Evolutionary conservation across 192 early-diverging fungal species (phyloP), one percentile per base, ranked within the genome.

Genomic region (Podila epicladia): DNA sequence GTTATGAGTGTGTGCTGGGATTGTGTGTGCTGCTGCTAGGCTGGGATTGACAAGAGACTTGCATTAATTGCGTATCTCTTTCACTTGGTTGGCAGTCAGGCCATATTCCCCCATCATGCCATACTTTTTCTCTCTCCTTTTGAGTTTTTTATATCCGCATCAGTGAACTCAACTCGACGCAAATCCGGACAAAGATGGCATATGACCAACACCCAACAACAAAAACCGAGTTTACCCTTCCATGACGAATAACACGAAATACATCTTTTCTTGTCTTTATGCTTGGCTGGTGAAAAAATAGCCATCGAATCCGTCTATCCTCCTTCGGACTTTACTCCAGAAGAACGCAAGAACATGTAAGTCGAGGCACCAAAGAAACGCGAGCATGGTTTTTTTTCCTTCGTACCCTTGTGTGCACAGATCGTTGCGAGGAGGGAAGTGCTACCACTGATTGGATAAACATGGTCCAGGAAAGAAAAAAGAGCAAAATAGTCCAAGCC

Each of bases 241-340:
- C 38, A 41, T 2, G 38, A 17, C 41, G 41, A 45, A 8, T 45
- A 45, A 45, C 41, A 45, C 15, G 13, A 15, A 45, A 17, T 55
- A 22, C 5, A 9, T 45, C 9, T 67, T 58, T n/a, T 58, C 41
- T 45, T 45, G 5, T 9, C 35, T 37, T 9, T 37, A 6, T 37
- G 12, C 41, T 45, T 13, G 41, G 13, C 13, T 17, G 41, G 15
- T 45, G 41, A 45, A 45, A 45, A 45, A 45, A 26, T 84, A 86
- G 92, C 91, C 53, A 84, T 94, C 53, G 90, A 89, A 64, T 87
- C 89, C 63, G 83, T 91, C 58, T 94, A 94, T 73, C 93, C 93
- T 26, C 91, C 92, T 41, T 87, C 87, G 29, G 86, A 85, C 12
- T 87, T 94, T 62, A 89, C 87, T 57, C 85, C 82, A 48, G 87